Evolutionary conservation across 2,329 filamentous ascomycete genomes (phyloP).

Genomic region (Talaromyces piceae): DNA sequence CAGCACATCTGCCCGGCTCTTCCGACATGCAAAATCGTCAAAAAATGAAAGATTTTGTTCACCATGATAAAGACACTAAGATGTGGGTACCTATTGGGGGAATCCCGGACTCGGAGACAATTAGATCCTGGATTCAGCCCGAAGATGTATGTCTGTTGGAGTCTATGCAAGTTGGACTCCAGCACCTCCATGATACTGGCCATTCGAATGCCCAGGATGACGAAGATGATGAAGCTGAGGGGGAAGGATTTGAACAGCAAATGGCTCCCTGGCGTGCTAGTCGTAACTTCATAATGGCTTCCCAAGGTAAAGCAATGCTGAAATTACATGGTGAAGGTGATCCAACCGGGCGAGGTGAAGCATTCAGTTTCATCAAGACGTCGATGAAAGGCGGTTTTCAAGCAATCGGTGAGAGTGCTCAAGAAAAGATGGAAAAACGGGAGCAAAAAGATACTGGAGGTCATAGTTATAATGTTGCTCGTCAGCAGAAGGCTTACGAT

Average conservation of each 20-base stretch:
- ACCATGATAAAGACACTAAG: conserved; percentile 79
- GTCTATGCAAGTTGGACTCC: conserved; percentile 91
- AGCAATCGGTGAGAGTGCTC: conserved; percentile 78
- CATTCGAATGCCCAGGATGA: conserved; percentile 65
- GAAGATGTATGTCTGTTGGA: conserved; percentile 93
- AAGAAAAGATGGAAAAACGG: conserved; percentile 78
- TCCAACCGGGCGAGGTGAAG: conserved; percentile 84
- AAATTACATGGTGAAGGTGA: conserved; percentile 91
- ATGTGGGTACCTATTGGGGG: conserved; percentile 78
- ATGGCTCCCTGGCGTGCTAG: conserved; percentile 95
- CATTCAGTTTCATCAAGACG: conserved; percentile 94
- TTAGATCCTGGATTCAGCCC: conserved; percentile 84
- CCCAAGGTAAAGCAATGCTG: conserved; percentile 92
- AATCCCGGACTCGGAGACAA: conserved; percentile 69
- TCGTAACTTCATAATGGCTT: conserved; percentile 92
- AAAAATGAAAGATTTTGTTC: conserved; percentile 93
- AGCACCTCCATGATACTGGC: conserved; percentile 84
- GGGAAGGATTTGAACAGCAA: conserved; percentile 74
- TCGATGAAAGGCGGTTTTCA: conserved; percentile 99
- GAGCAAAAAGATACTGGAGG: conserved; percentile 62
- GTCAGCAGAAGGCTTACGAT: conserved; percentile 86
- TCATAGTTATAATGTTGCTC: conserved; percentile 95
- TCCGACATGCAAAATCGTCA: conserved; percentile 93
- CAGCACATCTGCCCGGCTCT: conserved; percentile 83
- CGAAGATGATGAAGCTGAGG: conserved; percentile 58